These are phyloP conservation scores for Tuber indicum DNA, from an alignment of 495 filamentous ascomycete species.

Conservation along the genomic window DNA sequence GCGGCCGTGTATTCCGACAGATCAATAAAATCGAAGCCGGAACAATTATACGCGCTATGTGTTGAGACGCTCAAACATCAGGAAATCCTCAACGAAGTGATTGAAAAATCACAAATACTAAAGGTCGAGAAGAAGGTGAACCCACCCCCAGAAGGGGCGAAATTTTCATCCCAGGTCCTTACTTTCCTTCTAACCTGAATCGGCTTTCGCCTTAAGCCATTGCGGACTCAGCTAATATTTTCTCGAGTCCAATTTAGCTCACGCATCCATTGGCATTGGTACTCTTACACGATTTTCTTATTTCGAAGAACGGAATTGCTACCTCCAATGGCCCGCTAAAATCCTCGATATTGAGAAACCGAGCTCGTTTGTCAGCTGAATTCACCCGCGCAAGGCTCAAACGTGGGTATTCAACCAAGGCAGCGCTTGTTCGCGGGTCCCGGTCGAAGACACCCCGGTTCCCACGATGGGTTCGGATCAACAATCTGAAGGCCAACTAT, in stretches of 20 bases:
- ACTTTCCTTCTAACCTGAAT: not conserved
- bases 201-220: not conserved
- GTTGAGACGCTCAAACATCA: constrained; percentile 89
- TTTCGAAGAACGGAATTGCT: constrained; percentile 76
- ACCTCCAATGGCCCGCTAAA: constrained; percentile 67
- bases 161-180: constrained; percentile 4
- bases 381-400: constrained; percentile 70
- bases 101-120: constrained; percentile 67
- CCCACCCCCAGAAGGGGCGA: not conserved
- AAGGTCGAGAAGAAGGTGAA: constrained; percentile 73
- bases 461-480: constrained; percentile 86
- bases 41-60: constrained; percentile 77
- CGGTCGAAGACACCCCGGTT: constrained; percentile 42
- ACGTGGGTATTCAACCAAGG: constrained; percentile 58
- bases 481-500: constrained; percentile 55
- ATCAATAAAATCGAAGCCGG: constrained; percentile 52
- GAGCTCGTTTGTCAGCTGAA: constrained; percentile 70
- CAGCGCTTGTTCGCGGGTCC: constrained; percentile 51
- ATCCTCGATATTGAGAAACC: constrained; percentile 68
- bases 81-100: constrained; percentile 70
- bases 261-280: constrained; percentile 72
- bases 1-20: constrained; percentile 31
- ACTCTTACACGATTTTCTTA: constrained; percentile 76
- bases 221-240: not conserved
- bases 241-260: constrained; percentile 51